These are phyloP conservation scores for Coniferiporia sulphurascens DNA, from an alignment of 1,284 basidiomycete species.

Conservation along the genomic window DNA sequence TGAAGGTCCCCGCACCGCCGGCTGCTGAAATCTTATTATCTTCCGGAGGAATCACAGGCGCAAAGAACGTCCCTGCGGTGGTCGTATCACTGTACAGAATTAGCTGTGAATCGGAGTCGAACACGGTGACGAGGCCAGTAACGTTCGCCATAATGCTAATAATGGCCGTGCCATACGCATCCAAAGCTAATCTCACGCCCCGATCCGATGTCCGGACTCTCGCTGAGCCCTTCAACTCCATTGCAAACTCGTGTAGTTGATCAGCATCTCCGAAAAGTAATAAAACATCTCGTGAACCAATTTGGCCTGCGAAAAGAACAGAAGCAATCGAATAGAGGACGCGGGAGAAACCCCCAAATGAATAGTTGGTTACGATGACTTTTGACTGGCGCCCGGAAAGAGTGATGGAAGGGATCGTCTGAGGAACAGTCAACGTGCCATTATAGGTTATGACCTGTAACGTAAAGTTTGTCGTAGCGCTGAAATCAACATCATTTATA, in stretches of 20 bases:
- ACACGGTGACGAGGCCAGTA: slow-evolving; percentile 54
- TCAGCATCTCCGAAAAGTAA: slow-evolving; percentile 58
- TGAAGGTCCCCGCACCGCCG: slow-evolving; percentile 27
- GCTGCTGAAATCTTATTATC: slow-evolving; percentile 3
- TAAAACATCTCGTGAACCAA: slow-evolving; percentile 62
- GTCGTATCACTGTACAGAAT: slow-evolving; percentile 59
- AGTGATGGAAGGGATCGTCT: slow-evolving; percentile 44
- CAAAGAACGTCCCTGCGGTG: slow-evolving; percentile 57
- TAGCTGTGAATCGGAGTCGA: slow-evolving; percentile 61
- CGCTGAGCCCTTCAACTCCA: slow-evolving; percentile 37
- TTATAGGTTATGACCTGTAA: slow-evolving; percentile 45
- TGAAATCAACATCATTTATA: slow-evolving; percentile 23
- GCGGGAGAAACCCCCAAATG: slow-evolving; percentile 19
- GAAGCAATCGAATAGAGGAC: slow-evolving; percentile 27
- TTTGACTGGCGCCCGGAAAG: slow-evolving; percentile 66
- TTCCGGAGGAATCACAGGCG: slow-evolving; percentile 37
- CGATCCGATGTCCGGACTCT: neutral
- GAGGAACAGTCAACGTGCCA: slow-evolving; percentile 52
- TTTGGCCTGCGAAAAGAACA: slow-evolving; percentile 60
- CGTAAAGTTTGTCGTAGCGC: slow-evolving; percentile 45
- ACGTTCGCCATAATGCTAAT: slow-evolving; percentile 51
- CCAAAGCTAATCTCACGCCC: slow-evolving; percentile 27
- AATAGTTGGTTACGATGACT: slow-evolving; percentile 32
- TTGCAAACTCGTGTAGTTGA: slow-evolving; percentile 57
- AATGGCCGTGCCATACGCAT: slow-evolving; percentile 25